phyloP scores from a whole-genome alignment of 1,284 basidiomycete species.

The Heimioporus retisporus region DNA sequence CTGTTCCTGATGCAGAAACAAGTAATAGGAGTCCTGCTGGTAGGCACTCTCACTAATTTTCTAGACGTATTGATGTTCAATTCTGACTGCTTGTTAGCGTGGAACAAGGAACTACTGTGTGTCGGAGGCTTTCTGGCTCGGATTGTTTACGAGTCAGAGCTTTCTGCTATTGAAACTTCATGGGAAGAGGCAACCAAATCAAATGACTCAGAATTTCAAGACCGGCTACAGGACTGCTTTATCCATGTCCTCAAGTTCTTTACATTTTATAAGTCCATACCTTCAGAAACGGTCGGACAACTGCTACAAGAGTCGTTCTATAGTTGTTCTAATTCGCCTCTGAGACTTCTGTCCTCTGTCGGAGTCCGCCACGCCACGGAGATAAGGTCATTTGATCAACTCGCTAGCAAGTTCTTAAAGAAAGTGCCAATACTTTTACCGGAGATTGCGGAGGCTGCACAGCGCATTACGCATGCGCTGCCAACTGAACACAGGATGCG shows the following conservation, averaged over 20 bases:
- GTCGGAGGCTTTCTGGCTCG: constrained; percentile 87
- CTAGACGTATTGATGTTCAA: not conserved
- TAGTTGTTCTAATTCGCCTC: constrained; percentile 57
- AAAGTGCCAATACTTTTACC: constrained; percentile 81
- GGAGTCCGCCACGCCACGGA: constrained; percentile 78
- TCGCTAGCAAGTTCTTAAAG: constrained; percentile 82
- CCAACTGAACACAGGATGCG: constrained; percentile 74
- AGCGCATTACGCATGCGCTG: constrained; percentile 69
- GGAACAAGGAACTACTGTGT: constrained; percentile 89
- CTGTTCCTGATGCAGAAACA: not conserved
- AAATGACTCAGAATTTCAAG: constrained; percentile 25
- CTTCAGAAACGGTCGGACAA: constrained; percentile 80
- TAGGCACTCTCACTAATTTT: constrained; percentile 41
- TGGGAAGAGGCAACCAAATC: constrained; percentile 56
- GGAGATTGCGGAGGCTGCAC: constrained; percentile 67
- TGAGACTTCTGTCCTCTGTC: constrained; percentile 83
- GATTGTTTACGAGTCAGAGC: constrained; percentile 88
- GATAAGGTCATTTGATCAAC: constrained; percentile 82
- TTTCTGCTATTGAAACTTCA: constrained; percentile 62
- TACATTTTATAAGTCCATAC: constrained; percentile 86
- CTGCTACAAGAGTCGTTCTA: constrained; percentile 88
- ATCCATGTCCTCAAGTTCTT: constrained; percentile 91
- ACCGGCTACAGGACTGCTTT: constrained; percentile 66
- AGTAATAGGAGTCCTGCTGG: constrained; percentile 77
- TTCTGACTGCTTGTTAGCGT: constrained; percentile 50